These are phyloP conservation scores for Parietichytrium sp. DNA, from an alignment of 108 stramenopile genomes.

Conservation along the genomic window DNA sequence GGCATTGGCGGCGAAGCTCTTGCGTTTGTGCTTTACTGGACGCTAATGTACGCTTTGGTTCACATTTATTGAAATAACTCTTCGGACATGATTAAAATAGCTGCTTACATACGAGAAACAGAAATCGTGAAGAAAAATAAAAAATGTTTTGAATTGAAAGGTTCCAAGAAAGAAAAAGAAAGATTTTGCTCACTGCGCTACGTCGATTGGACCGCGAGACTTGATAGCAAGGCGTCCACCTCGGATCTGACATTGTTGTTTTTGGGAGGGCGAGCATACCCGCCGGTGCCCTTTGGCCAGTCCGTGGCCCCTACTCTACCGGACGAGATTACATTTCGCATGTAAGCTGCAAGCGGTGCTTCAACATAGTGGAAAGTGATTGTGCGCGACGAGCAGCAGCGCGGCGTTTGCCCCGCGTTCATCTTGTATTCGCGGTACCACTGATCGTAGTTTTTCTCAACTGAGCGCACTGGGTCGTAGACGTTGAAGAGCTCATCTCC, in stretches of 20 bases:
- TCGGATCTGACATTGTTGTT: too few species aligned
- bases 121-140: too few species aligned
- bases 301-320: not conserved
- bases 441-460: too few species aligned
- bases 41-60: slow-evolving; percentile 35
- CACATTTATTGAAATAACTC: slow-evolving; percentile 33
- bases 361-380: slow-evolving; percentile 7
- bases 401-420: not conserved
- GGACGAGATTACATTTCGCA: not conserved
- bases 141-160: too few species aligned
- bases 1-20: not conserved
- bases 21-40: slow-evolving; percentile 42
- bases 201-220: too few species aligned
- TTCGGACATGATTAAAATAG: too few species aligned
- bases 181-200: too few species aligned
- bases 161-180: too few species aligned
- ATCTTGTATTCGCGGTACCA: not conserved
- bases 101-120: too few species aligned
- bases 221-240: too few species aligned
- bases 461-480: not conserved
- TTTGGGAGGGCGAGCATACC: not conserved
- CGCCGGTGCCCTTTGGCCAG: not conserved
- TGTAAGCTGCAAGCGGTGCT: not conserved
- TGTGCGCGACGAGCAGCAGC: not conserved
- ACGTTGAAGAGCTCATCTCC: not conserved